Base-by-base conservation (phyloP, 148 eudicot genomes). In the Diospyros kaki region DNA sequence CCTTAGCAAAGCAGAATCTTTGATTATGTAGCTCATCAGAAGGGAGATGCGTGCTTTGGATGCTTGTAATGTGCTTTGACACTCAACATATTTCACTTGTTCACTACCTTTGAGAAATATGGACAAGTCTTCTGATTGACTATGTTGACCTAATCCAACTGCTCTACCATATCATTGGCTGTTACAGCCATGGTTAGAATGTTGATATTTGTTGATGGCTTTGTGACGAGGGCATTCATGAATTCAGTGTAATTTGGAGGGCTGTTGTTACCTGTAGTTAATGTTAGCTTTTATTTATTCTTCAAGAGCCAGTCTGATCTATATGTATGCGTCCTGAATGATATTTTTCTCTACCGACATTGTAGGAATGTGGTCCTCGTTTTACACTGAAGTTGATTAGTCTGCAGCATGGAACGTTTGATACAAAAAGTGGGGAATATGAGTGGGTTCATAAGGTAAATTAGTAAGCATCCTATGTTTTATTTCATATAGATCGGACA, bases 311-410 rank as follows among this genome's bases (percentile, higher is more conserved):
- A 4, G 44, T 40, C 46, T 45, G 13, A 48, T 18, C 14, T 9
- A 17, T 70, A n/a, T 7, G 3, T 54, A 42, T 5, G 3, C 17
- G 28, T 3, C 43, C 10, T 58, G 28, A 66, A 9, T 28, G 28
- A 28, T 59, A 54, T 71, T 64, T 59, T 28, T 6, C 53, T 39
- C 17, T 69, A 64, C 50, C 11, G 38, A 58, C 70, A 58, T 65
- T 88, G 82, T 84, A 94, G 98, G 98, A 92, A 80, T 95, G 97
- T 48, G 97, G 96, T 56, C 97, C 97, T 81, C 94, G 96, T 52
- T 95, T 95, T 70, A 90, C 91, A 2, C 78, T 95, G 72, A 95
- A 95, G 84, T 76, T 92, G 72, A 81, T 72, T 58, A 89, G 90
- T 74, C 86, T 95, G 41, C 98, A 92, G 75, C 96, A 90, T 80